Evolutionary conservation across 2,329 filamentous ascomycete species (phyloP), one percentile per base, ranked within the genome.

Genomic region (Arthrobotrys megalospora): DNA sequence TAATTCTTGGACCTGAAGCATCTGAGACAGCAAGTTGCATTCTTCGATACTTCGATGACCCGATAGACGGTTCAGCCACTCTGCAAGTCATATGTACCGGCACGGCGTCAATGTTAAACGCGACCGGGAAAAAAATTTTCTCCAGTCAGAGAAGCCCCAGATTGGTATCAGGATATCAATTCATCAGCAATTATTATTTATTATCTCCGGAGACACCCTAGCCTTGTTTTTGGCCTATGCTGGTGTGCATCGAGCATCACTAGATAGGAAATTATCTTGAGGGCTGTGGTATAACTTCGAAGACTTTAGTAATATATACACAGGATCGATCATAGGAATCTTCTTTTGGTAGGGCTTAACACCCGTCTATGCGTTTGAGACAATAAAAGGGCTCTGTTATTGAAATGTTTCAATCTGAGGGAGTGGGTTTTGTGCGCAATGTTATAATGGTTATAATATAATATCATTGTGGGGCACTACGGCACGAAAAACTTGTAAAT

Each of bases 341-440:
- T 38, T 38, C 11, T 36, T 32, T 28, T n/a, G 50, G 50, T 24
- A 32, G 50, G 28, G 24, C 24, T 36, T 45, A 12, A 45, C 41
- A 45, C 41, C 52, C 52, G 52, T 38, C 52, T 38, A 19, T 38
- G 52, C 50, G 50, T 70, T 24, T 70, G 66, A 70, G 66, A 70
- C 66, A 70, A 70, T 70, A 70, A 24, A 63, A 63, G 28, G 16
- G 43, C 32, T 62, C 19, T 41, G 14, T n/a, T 70, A 70, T 70
- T 43, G 43, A 32, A 70, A 50, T 63, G 66, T 70, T 52, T 70
- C 53, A 69, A 60, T 24, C 28, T 60, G 43, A 69, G 47, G 50
- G 16, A 58, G 11, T 24, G 43, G 58, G 36, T 28, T 55, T 34
- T 38, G 36, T 38, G 36, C 36, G 8, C 36, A 38, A 38, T 12